Conservation (phyloP, 805 yeast species). For the Suhomyces prunicola region DNA sequence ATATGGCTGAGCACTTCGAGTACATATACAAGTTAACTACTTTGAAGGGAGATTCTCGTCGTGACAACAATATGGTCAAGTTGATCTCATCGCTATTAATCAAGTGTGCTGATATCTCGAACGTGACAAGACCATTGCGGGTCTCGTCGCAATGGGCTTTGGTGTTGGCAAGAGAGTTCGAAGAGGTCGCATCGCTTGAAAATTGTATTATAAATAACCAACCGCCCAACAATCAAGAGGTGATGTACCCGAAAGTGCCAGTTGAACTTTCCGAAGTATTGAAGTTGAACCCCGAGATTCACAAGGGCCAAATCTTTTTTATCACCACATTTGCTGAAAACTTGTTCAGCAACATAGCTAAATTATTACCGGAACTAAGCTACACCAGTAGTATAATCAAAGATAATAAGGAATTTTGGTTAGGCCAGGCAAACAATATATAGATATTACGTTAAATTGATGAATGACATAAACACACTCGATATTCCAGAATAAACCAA, state of each 20-base stretch:
- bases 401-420: conserved; percentile 59
- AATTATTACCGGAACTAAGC: conserved; percentile 56
- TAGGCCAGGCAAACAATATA: conserved; percentile 2
- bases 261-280: conserved; percentile 42
- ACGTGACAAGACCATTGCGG: conserved; percentile 76
- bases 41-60: conserved; percentile 15
- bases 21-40: conserved; percentile 55
- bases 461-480: not conserved
- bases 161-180: conserved; percentile 73
- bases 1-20: conserved; percentile 84
- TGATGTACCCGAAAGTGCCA: conserved; percentile 37
- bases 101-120: conserved; percentile 94
- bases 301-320: conserved; percentile 77
- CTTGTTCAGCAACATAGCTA: conserved; percentile 64
- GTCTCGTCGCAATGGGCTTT: conserved; percentile 86
- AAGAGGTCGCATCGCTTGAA: conserved; percentile 59
- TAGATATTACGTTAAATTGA: not conserved
- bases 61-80: conserved; percentile 22
- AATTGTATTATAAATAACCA: conserved; percentile 16
- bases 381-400: conserved; percentile 54
- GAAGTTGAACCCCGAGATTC: conserved; percentile 46
- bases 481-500: too few species aligned
- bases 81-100: conserved; percentile 67
- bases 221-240: conserved; percentile 9
- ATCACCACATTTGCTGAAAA: conserved; percentile 77